phyloP scores from a whole-genome alignment of 805 yeast species.

The Saccharomycopsis fodiens region DNA sequence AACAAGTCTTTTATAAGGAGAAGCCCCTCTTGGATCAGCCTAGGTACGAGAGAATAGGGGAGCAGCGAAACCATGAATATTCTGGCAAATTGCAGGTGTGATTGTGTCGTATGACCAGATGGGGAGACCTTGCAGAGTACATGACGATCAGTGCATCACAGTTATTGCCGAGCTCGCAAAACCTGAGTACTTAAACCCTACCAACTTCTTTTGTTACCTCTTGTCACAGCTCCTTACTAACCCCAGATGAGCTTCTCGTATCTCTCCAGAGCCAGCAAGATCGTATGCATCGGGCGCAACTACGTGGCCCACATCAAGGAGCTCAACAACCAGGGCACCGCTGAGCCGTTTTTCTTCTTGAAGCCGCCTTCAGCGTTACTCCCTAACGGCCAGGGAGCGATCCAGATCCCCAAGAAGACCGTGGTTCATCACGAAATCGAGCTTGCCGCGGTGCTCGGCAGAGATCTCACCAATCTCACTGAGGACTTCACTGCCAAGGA shows the following conservation, averaged over 20 bases:
- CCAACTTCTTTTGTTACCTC: not conserved
- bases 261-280: conserved; percentile 59
- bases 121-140: not conserved
- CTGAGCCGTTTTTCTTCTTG: conserved; percentile 84
- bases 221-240: too few species aligned
- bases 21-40: too few species aligned
- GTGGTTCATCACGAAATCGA: conserved; percentile 90
- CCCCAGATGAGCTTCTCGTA: conserved; percentile 44
- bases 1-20: too few species aligned
- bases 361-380: conserved; percentile 79
- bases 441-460: conserved; percentile 69
- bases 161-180: not conserved
- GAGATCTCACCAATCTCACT: conserved; percentile 48
- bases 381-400: conserved; percentile 47
- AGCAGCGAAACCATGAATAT: too few species aligned
- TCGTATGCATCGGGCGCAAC: conserved; percentile 93
- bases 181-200: not conserved
- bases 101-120: not conserved
- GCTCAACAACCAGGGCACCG: conserved; percentile 72
- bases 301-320: conserved; percentile 95
- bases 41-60: too few species aligned
- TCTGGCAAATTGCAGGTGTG: too few species aligned
- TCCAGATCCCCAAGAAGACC: conserved; percentile 75
- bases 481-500: conserved; percentile 54
- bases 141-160: not conserved